Percentiles rank a stretch among this genome's conserved stretches.
Evolutionary conservation across 2,329 filamentous ascomycete species (phyloP).

Genomic region (Fusarium sp.): DNA sequence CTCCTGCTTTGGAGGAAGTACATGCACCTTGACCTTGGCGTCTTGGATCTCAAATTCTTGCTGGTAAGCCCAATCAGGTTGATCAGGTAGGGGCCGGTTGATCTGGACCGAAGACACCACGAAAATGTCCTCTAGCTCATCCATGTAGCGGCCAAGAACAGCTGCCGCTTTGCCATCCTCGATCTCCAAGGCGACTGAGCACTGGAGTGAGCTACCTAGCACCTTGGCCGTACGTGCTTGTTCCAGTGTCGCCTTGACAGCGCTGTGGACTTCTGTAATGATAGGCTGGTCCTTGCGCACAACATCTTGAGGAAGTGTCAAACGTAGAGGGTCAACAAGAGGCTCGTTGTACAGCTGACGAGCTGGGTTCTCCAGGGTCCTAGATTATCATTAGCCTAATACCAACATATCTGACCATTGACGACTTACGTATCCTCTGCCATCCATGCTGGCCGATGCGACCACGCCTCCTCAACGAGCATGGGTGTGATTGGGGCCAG

Average conservation of each 20-base stretch:
- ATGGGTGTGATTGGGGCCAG: slow-evolving; percentile 83
- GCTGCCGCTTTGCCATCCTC: slow-evolving; percentile 51
- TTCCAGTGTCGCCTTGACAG: slow-evolving; percentile 82
- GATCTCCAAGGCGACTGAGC: slow-evolving; percentile 69
- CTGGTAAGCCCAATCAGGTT: slow-evolving; percentile 55
- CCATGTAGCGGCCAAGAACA: slow-evolving; percentile 54
- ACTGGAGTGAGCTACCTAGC: slow-evolving; percentile 84
- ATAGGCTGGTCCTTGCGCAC: slow-evolving; percentile 58
- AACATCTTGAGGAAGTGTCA: slow-evolving; percentile 52
- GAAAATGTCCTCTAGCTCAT: slow-evolving; percentile 72
- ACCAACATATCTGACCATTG: background rate
- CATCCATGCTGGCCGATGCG: slow-evolving; percentile 75
- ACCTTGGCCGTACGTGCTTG: slow-evolving; percentile 75
- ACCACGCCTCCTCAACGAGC: slow-evolving; percentile 90
- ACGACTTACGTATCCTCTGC: slow-evolving; percentile 58
- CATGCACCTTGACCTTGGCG: slow-evolving; percentile 53
- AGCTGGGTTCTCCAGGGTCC: slow-evolving; percentile 53
- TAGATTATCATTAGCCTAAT: slow-evolving; percentile 38
- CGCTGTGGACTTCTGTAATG: slow-evolving; percentile 68
- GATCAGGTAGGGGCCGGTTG: slow-evolving; percentile 48
- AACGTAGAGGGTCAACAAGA: slow-evolving; percentile 54
- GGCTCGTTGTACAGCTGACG: slow-evolving; percentile 60
- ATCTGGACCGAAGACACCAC: slow-evolving; percentile 74
- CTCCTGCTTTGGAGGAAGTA: slow-evolving; percentile 61
- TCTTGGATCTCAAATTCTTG: slow-evolving; percentile 57